Conservation (phyloP, 2,329 filamentous ascomycete species). For the Colletotrichum godetiae region DNA sequence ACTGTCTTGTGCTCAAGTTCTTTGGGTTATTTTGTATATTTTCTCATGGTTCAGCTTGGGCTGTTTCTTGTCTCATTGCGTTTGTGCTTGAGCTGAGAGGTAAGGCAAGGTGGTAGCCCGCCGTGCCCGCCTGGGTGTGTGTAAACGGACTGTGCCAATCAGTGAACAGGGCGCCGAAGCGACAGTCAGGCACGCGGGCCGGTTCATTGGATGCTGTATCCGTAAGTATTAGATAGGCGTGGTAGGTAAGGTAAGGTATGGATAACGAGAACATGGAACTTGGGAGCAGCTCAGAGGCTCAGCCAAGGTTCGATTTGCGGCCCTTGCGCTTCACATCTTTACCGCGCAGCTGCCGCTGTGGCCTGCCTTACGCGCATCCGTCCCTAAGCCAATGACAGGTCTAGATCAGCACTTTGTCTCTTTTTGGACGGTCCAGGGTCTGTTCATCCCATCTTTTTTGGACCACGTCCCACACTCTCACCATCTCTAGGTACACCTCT, state of each 20-base stretch:
- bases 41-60: not conserved
- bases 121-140: not conserved
- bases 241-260: too few species aligned
- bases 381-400: slow-evolving; percentile 31
- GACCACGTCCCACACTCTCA: not conserved
- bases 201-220: slow-evolving; percentile 12
- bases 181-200: slow-evolving; percentile 21
- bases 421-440: slow-evolving; percentile 2
- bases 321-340: slow-evolving; percentile 36
- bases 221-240: too few species aligned
- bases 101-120: not conserved
- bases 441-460: slow-evolving; percentile 26
- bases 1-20: not conserved
- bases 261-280: too few species aligned
- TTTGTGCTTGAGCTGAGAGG: not conserved
- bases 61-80: not conserved
- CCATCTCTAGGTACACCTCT: too few species aligned
- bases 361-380: slow-evolving; percentile 31
- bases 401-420: slow-evolving; percentile 20
- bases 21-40: not conserved
- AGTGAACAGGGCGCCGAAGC: not conserved
- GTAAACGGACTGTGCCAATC: slow-evolving; percentile 28
- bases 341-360: slow-evolving; percentile 32
- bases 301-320: slow-evolving; percentile 21
- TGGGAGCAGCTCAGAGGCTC: not conserved